Evolutionary conservation across 2,329 filamentous ascomycete genomes (phyloP), one percentile per base, ranked within the genome.

Genomic region (Talaromyces marneffei): DNA sequence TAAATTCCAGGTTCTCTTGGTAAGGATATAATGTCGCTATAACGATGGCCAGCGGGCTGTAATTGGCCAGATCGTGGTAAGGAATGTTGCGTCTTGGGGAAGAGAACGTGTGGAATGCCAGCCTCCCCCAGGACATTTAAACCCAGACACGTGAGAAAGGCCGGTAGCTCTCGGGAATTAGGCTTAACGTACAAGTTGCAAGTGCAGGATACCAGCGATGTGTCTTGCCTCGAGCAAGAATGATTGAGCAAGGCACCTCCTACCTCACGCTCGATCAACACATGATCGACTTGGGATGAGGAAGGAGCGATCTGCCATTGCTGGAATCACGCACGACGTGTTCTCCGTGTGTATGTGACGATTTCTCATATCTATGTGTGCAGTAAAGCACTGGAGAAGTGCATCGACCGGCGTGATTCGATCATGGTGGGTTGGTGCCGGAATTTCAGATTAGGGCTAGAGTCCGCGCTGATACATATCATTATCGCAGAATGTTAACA

Each of bases 21-120:
- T 42, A 63, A 57, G 39, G 37, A 52, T 55, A 46, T 59, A 37
- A 27, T 40, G 33, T 55, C 35, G 52, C 35, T 40, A 40, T 20
- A 5, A 31, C 16, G 16, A 42, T 60, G 33, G 31, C 33, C 37
- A 9, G 44, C 40, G 35, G 42, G 39, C n/a, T 35, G 39, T 63
- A 57, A 52, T 60, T 60, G 61, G 61, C 52, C 18, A 6, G 42
- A 35, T 59, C 29, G 33, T 29, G 20, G 53, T 57, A 18, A 37
- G 61, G 61, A 63, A 63, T 63, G 61, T 53, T 23, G 57, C 23
- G 8, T 56, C 40, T 58, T 23, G 39, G 25, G 14, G 20, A 14
- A 44, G 40, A 44, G 50, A 46, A 29, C 61, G 20, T 60, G 52
- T 52, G 61, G 61, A 63, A 60, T 63, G 62, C 31, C 48, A 61